Conservation (phyloP, 495 filamentous ascomycete genomes). For the Trichoderma gamsii region DNA sequence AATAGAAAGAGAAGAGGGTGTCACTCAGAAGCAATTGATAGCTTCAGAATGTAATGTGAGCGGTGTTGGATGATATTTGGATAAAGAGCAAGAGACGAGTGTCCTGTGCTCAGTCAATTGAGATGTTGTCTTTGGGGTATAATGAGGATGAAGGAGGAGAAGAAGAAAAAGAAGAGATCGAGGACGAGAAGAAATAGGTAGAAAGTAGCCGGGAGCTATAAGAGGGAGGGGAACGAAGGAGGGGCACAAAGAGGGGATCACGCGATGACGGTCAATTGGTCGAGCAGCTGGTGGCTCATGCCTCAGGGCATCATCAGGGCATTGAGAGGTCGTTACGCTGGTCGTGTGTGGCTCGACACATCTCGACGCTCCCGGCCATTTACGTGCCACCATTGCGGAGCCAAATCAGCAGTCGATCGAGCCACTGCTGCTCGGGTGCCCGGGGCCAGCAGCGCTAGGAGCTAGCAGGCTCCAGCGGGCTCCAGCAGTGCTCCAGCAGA, state of each 20-base stretch:
- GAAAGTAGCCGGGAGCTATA: conserved; percentile 14
- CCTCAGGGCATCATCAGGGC: conserved; percentile 1
- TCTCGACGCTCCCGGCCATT: background rate
- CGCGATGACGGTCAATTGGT: conserved; percentile 8
- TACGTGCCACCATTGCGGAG: conserved; percentile 1
- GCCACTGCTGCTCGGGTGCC: background rate
- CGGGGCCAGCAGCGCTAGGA: conserved; percentile 3
- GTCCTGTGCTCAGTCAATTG: background rate
- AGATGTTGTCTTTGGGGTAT: background rate
- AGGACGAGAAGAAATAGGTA: conserved; percentile 16
- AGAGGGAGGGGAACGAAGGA: background rate
- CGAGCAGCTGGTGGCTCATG: background rate
- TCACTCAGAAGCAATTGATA: conserved; percentile 17
- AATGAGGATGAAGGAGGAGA: conserved; percentile 16
- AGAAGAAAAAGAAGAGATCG: background rate
- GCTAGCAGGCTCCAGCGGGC: conserved; percentile 5
- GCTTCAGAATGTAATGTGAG: background rate
- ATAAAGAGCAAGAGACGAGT: background rate
- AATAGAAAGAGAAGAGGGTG: conserved; percentile 16
- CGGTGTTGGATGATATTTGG: background rate
- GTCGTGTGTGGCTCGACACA: conserved; percentile 9
- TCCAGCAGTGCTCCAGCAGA: conserved; percentile 8
- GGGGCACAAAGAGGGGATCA: conserved; percentile 7
- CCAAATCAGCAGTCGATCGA: conserved; percentile 11
- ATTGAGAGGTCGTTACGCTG: background rate